A percentile compares a stretch with the other conserved stretches of the same genome.
Evolutionary conservation across 768 basidiomycete species (phyloP).

Genomic region (Hygrocybe punicea): DNA sequence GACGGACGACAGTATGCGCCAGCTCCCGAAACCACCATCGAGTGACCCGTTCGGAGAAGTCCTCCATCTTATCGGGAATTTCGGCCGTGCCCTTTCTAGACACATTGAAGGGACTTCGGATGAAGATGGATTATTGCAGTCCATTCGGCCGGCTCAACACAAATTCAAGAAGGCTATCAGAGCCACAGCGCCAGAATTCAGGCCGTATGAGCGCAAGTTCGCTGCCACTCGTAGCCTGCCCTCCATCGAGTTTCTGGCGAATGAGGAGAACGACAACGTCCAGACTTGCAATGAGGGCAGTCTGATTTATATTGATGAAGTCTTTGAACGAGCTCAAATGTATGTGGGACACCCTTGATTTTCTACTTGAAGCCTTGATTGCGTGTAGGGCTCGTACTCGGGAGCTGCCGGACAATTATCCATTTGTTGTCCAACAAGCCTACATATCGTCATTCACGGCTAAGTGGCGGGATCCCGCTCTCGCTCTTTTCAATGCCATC

Average conservation of each 20-base stretch:
- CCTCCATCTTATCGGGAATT: constrained; percentile 43
- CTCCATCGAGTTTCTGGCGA: constrained; percentile 33
- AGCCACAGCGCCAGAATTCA: constrained; percentile 55
- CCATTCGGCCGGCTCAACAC: constrained; percentile 48
- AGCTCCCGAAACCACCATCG: constrained; percentile 52
- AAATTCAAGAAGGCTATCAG: constrained; percentile 49
- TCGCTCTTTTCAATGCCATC: constrained; percentile 42
- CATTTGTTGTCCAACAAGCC: constrained; percentile 53
- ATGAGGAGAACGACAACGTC: constrained; percentile 35
- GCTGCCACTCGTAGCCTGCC: constrained; percentile 4
- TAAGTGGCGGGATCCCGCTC: constrained; percentile 50
- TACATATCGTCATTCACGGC: constrained; percentile 46
- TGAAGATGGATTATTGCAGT: constrained; percentile 52
- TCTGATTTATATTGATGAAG: constrained; percentile 51
- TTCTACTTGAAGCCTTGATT: not conserved
- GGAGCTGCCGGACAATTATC: constrained; percentile 65
- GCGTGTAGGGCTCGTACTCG: constrained; percentile 58
- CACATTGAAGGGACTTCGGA: constrained; percentile 55
- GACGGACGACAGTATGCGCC: constrained; percentile 32
- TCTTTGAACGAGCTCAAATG: constrained; percentile 45
- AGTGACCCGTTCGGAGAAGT: constrained; percentile 57
- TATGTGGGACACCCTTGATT: constrained; percentile 28
- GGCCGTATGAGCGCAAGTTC: constrained; percentile 40
- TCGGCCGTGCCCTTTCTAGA: constrained; percentile 42
- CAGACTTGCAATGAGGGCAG: not conserved